Conservation (phyloP, 2,329 filamentous ascomycete species). For the Metarhizium rileyi region DNA sequence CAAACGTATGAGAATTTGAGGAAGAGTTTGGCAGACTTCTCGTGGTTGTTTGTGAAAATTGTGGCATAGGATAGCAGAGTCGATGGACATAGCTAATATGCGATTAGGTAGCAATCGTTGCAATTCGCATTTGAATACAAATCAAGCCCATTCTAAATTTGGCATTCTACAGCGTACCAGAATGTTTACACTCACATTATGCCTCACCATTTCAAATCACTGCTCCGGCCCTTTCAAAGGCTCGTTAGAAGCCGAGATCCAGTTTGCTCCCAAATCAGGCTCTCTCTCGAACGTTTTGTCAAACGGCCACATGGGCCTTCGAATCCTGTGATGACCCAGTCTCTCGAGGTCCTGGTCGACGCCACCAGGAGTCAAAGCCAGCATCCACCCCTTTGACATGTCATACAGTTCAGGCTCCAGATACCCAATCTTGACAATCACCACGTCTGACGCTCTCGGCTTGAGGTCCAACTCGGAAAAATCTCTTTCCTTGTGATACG, state of each 20-base stretch:
- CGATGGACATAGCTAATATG: neutral
- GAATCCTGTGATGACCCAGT: conserved; percentile 37
- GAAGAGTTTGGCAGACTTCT: neutral
- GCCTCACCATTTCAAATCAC: neutral
- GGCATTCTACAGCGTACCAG: neutral
- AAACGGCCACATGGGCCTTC: conserved; percentile 34
- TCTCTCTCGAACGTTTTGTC: conserved; percentile 12
- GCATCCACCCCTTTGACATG: conserved; percentile 45
- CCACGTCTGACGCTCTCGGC: conserved; percentile 30
- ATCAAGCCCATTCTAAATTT: neutral
- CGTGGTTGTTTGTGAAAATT: too few species aligned
- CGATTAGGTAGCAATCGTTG: neutral
- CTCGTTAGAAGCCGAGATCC: conserved; percentile 14
- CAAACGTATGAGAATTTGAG: too few species aligned
- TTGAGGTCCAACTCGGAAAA: conserved; percentile 33
- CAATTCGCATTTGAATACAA: too few species aligned
- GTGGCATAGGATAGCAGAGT: neutral
- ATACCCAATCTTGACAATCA: conserved; percentile 47
- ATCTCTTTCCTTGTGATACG: conserved; percentile 42
- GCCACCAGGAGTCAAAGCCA: conserved; percentile 41
- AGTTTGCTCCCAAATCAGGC: conserved; percentile 12
- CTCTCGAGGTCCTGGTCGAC: conserved; percentile 42
- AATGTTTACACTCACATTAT: neutral
- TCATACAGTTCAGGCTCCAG: conserved; percentile 43
- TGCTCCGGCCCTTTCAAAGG: conserved; percentile 3